phyloP scores from a whole-genome alignment of 179 eudicot species.

The Pouteria campechiana region DNA sequence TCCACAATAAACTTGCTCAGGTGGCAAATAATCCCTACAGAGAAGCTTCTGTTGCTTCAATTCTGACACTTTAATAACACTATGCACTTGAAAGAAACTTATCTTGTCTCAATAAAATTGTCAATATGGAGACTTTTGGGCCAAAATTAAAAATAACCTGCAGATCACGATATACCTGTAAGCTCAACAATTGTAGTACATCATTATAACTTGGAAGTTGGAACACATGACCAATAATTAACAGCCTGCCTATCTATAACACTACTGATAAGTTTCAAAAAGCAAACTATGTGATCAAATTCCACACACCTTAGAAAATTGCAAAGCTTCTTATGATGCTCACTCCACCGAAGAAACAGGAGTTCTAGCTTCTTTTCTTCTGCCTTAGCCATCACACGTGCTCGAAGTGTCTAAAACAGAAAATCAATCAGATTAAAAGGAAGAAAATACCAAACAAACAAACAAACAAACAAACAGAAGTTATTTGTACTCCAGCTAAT shows the following conservation, averaged over 20 bases:
- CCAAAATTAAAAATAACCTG: conserved; percentile 98
- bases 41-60: too few species aligned
- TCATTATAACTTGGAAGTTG: too few species aligned
- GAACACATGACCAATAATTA: too few species aligned
- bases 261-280: background rate
- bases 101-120: conserved; percentile 98
- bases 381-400: conserved; percentile 88
- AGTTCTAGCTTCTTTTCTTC: conserved; percentile 89
- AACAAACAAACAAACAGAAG: too few species aligned
- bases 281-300: background rate
- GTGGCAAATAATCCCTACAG: too few species aligned
- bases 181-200: too few species aligned
- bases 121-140: conserved; percentile 95
- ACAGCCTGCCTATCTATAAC: too few species aligned
- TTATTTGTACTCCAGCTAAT: too few species aligned
- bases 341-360: conserved; percentile 92
- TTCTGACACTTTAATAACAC: too few species aligned
- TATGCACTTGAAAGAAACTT: conserved; percentile 88
- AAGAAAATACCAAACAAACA: background rate
- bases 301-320: conserved; percentile 65
- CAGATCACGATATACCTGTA: too few species aligned
- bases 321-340: conserved; percentile 91
- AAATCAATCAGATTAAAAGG: too few species aligned
- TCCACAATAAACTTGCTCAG: too few species aligned
- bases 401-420: conserved; percentile 41